Conservation (phyloP, 2,329 filamentous ascomycete species). For the Trematosphaeria pertusa region DNA sequence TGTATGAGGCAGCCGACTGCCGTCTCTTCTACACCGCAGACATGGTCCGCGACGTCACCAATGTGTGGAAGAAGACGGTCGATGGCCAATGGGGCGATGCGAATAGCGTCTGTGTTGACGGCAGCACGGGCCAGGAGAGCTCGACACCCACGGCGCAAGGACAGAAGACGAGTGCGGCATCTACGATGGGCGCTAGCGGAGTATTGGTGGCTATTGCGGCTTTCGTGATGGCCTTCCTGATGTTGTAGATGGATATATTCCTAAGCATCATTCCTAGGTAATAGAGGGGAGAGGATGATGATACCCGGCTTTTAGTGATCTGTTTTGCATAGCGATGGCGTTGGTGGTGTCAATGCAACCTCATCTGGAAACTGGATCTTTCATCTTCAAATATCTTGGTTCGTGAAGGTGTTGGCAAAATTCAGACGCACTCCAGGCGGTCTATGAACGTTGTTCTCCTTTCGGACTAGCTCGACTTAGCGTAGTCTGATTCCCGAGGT, state of each 20-base stretch:
- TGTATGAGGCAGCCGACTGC: conserved; percentile 66
- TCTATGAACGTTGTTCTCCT: too few species aligned
- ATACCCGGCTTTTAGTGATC: not conserved
- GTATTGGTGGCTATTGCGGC: not conserved
- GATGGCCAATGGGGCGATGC: conserved; percentile 25
- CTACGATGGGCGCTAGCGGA: not conserved
- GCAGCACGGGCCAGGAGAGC: conserved; percentile 19
- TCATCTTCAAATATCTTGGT: too few species aligned
- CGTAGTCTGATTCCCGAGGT: too few species aligned
- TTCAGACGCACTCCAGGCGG: too few species aligned
- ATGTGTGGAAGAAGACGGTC: conserved; percentile 55
- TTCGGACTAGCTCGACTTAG: too few species aligned
- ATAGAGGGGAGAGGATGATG: too few species aligned
- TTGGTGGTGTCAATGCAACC: too few species aligned
- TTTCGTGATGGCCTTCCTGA: not conserved
- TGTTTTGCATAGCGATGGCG: not conserved
- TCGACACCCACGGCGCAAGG: not conserved
- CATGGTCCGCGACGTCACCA: conserved; percentile 57
- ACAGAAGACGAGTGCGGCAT: not conserved
- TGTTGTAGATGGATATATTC: not conserved
- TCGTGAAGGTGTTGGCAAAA: too few species aligned
- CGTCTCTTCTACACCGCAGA: conserved; percentile 63
- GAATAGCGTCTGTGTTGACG: conserved; percentile 24
- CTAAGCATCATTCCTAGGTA: not conserved
- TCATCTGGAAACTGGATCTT: too few species aligned